Conservation (phyloP, 805 yeast species). For the Saccharomycodes ludwigii region DNA sequence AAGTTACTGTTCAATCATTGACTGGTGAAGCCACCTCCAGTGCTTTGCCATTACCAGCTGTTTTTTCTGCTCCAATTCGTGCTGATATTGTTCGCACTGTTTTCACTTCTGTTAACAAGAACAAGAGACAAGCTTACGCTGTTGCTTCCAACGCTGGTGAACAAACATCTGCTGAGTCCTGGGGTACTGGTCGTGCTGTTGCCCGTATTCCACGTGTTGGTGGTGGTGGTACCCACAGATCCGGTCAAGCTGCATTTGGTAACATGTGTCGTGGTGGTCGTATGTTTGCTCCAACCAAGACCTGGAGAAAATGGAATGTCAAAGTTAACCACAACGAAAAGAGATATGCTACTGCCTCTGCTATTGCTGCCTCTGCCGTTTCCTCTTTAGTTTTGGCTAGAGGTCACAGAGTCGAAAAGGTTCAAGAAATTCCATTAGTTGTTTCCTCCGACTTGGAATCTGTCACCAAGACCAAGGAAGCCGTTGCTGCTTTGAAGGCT, state of each 20-base stretch:
- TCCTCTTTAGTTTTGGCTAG: constrained; percentile 98
- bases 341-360: constrained; percentile 99
- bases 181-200: constrained; percentile 99
- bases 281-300: constrained; percentile 99
- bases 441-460: constrained; percentile 88
- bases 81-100: constrained; percentile 99
- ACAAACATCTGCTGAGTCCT: constrained; percentile 99
- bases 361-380: constrained; percentile 97
- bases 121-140: constrained; percentile 99
- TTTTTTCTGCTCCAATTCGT: constrained; percentile 99
- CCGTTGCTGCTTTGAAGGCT: constrained; percentile 95
- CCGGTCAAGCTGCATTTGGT: constrained; percentile 99
- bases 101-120: constrained; percentile 96
- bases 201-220: constrained; percentile 99
- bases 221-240: constrained; percentile 99
- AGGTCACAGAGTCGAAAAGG: constrained; percentile 99
- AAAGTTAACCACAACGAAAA: constrained; percentile 99
- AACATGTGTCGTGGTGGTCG: constrained; percentile 99
- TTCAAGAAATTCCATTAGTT: constrained; percentile 97
- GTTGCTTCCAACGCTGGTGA: constrained; percentile 99
- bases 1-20: constrained; percentile 86
- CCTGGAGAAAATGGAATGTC: constrained; percentile 99
- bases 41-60: constrained; percentile 92
- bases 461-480: constrained; percentile 94
- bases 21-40: constrained; percentile 78